Base-by-base conservation (phyloP, 139 green algal species). In the Limnomonas spitsbergensis region DNA sequence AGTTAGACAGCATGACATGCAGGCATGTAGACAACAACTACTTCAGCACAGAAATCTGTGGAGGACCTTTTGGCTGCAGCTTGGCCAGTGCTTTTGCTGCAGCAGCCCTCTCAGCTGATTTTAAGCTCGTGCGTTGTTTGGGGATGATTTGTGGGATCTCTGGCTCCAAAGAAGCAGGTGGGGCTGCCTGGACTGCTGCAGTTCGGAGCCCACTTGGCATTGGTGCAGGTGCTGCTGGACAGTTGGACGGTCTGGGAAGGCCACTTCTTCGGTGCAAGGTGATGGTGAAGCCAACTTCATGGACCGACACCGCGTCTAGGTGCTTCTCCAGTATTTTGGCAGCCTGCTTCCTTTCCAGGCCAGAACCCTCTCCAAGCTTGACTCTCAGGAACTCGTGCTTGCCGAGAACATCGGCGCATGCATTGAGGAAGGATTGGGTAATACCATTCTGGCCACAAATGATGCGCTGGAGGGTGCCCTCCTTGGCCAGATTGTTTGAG, bases 241-340 rank as follows among this genome's bases (percentile, higher is more conserved):
- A 78, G 80, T 86, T 86, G 52, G 79, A 82, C 0, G 81, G 86
- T 20, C 83, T 72, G 7, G 82, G 81, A 4, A 90, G 47, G 0
- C 86, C 83, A 35, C 35, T 32, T 31, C 82, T 34, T 2, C 86
- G 78, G 73, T 90, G 87, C 14, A 90, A 61, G 6, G 86, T 88
- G 34, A 87, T 68, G 4, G 83, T 88, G 83, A 86, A 90, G 0
- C 85, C 85, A 9, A 90, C 80, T 40, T 86, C 77, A n/a, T 84
- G 76, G 20, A 90, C 86, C 3, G 71, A 78, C 0, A 75, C 61
- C 40, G 52, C 68, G 69, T 90, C 86, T 0, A 90, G 73, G 37
- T 86, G 78, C 36, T 61, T 4, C 38, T 80, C 83, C 38, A 90
- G 74, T 31, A 66, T 9, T 27, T n/a, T 14, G 0, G 77, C 79